Evolutionary conservation across 208 protist species (phyloP).

Genomic region (Trypanosoma avium): DNA sequence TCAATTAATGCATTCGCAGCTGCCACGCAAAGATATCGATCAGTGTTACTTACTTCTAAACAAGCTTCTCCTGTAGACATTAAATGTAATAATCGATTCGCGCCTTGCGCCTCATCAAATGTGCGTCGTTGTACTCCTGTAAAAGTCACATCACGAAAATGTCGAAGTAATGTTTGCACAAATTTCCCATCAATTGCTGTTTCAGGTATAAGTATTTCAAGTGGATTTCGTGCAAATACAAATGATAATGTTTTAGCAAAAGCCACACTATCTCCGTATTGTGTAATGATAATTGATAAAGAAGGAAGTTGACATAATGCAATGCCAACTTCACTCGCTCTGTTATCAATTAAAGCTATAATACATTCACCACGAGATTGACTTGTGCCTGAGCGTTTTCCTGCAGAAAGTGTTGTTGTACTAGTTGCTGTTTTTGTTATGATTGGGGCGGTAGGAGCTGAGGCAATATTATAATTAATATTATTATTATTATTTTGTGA

Average conservation of each 20-base stretch:
- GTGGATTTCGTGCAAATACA: conserved; percentile 65
- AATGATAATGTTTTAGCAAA: conserved; percentile 72
- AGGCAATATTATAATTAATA: background rate
- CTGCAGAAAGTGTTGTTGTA: conserved; percentile 20
- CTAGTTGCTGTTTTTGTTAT: conserved; percentile 10
- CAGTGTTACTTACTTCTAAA: conserved; percentile 40
- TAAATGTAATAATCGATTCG: conserved; percentile 52
- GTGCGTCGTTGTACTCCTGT: conserved; percentile 72
- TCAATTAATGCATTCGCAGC: conserved; percentile 73
- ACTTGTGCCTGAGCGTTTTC: conserved; percentile 19
- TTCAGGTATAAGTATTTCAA: conserved; percentile 71
- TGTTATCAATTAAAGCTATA: conserved; percentile 74
- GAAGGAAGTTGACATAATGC: conserved; percentile 66
- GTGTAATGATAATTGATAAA: conserved; percentile 58
- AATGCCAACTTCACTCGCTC: conserved; percentile 66
- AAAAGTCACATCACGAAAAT: conserved; percentile 66
- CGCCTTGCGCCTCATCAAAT: conserved; percentile 67
- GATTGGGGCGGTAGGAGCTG: background rate
- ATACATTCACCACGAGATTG: conserved; percentile 40
- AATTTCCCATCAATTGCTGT: conserved; percentile 53
- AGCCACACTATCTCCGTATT: conserved; percentile 74
- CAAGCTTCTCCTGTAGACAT: conserved; percentile 41
- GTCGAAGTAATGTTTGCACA: conserved; percentile 56
- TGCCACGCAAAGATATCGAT: conserved; percentile 80
- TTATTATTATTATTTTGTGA: background rate